These are phyloP conservation scores for Cyberlindnera galapagoensis DNA, from an alignment of 805 yeast species.

Conservation along the genomic window DNA sequence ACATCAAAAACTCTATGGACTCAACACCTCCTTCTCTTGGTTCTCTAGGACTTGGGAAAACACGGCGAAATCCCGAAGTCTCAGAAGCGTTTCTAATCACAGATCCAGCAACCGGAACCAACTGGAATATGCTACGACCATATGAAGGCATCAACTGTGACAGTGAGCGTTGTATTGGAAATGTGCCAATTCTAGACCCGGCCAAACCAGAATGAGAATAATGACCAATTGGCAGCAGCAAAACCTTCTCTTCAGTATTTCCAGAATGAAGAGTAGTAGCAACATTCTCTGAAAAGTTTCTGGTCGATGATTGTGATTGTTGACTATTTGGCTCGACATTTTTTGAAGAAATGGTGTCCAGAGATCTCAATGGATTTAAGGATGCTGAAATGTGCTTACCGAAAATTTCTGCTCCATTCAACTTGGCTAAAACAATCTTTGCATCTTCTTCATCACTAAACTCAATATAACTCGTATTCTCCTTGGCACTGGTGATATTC, in stretches of 20 bases:
- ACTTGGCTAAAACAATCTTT: slow-evolving; percentile 13
- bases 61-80: too few species aligned
- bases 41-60: too few species aligned
- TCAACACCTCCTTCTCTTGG: slow-evolving; percentile 1
- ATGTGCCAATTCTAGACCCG: too few species aligned
- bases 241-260: too few species aligned
- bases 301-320: background rate
- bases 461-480: slow-evolving; percentile 20
- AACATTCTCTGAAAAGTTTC: background rate
- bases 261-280: too few species aligned
- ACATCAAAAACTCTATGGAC: slow-evolving; percentile 7
- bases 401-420: slow-evolving; percentile 21
- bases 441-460: slow-evolving; percentile 22
- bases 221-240: too few species aligned
- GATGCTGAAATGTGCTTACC: slow-evolving; percentile 15
- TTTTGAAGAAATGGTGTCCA: too few species aligned
- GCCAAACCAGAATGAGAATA: too few species aligned
- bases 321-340: too few species aligned
- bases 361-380: too few species aligned
- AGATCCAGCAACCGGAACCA: slow-evolving; percentile 7
- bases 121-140: slow-evolving; percentile 5
- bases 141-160: too few species aligned
- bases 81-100: background rate
- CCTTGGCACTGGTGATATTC: slow-evolving; percentile 4
- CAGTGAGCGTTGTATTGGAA: too few species aligned